phyloP scores from a whole-genome alignment of 805 yeast genomes.

The Starmerella apicola region DNA sequence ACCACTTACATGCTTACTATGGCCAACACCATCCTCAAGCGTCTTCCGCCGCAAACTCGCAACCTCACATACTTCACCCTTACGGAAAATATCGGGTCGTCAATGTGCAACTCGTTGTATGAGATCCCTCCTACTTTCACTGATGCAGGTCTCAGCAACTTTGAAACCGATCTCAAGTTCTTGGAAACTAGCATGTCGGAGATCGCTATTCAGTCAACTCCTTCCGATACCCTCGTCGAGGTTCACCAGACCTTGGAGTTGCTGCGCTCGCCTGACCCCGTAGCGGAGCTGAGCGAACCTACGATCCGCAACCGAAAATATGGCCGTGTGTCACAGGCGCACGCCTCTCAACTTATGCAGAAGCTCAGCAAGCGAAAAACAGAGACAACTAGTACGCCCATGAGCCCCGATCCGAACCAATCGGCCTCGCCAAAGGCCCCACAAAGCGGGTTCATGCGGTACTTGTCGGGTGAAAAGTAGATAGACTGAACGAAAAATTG shows the following conservation, averaged over 20 bases:
- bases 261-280: slow-evolving; percentile 44
- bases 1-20: slow-evolving; percentile 74
- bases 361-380: slow-evolving; percentile 10
- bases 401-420: slow-evolving; percentile 12
- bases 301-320: slow-evolving; percentile 49
- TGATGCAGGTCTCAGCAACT: slow-evolving; percentile 52
- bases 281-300: slow-evolving; percentile 45
- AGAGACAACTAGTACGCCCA: slow-evolving; percentile 12
- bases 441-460: slow-evolving; percentile 19
- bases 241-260: slow-evolving; percentile 69
- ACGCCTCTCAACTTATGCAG: slow-evolving; percentile 29
- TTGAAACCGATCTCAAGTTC: slow-evolving; percentile 67
- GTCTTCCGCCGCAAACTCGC: slow-evolving; percentile 64
- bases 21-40: slow-evolving; percentile 72
- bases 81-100: slow-evolving; percentile 69
- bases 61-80: slow-evolving; percentile 74
- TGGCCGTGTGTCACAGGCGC: slow-evolving; percentile 62
- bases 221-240: slow-evolving; percentile 64
- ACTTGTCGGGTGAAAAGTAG: slow-evolving; percentile 15
- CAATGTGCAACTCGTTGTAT: slow-evolving; percentile 47
- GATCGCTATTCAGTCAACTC: slow-evolving; percentile 24
- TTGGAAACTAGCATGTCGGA: slow-evolving; percentile 42
- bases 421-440: slow-evolving; percentile 15
- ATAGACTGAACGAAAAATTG: too few species aligned
- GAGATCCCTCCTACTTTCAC: slow-evolving; percentile 43